A percentile compares a stretch with the other conserved stretches of the same genome.
phyloP scores from a whole-genome alignment of 306 rosid genomes.

The Lathyrus aphaca region DNA sequence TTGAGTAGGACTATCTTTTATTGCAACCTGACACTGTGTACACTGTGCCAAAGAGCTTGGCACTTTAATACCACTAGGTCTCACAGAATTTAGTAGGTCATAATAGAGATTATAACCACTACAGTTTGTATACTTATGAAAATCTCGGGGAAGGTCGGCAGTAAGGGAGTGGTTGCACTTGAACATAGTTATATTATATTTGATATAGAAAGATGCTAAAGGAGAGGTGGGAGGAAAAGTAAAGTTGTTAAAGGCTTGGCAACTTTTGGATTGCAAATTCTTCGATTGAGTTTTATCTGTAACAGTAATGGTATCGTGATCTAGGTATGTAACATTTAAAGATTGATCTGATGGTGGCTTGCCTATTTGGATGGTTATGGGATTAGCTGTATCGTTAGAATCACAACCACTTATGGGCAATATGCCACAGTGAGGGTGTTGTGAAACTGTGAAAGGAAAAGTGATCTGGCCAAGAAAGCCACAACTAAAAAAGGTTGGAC shows the following conservation, averaged over 20 bases:
- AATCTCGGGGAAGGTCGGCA: background rate
- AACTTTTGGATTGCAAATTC: background rate
- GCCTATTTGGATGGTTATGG: background rate
- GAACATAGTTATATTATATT: slow-evolving; percentile 15
- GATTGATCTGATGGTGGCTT: too few species aligned
- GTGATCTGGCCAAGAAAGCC: too few species aligned
- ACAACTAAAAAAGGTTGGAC: too few species aligned
- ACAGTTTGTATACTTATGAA: background rate
- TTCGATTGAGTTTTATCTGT: background rate
- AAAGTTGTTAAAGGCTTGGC: slow-evolving; percentile 9
- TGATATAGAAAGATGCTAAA: slow-evolving; percentile 18
- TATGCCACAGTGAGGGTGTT: too few species aligned
- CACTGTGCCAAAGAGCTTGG: slow-evolving; percentile 26
- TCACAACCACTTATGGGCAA: too few species aligned
- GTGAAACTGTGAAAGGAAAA: too few species aligned
- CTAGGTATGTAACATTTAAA: too few species aligned
- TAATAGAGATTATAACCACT: slow-evolving; percentile 12
- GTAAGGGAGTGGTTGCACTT: slow-evolving; percentile 33
- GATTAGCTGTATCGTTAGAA: too few species aligned
- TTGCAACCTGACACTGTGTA: slow-evolving; percentile 34
- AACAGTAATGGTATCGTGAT: too few species aligned
- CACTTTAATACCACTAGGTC: background rate
- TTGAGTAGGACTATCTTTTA: background rate
- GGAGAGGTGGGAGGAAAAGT: slow-evolving; percentile 32
- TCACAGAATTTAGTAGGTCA: background rate